Percentiles rank a stretch among this genome's conserved stretches.
phyloP scores from a whole-genome alignment of 2,329 filamentous ascomycete genomes.

The Cadophora luteo-olivacea region DNA sequence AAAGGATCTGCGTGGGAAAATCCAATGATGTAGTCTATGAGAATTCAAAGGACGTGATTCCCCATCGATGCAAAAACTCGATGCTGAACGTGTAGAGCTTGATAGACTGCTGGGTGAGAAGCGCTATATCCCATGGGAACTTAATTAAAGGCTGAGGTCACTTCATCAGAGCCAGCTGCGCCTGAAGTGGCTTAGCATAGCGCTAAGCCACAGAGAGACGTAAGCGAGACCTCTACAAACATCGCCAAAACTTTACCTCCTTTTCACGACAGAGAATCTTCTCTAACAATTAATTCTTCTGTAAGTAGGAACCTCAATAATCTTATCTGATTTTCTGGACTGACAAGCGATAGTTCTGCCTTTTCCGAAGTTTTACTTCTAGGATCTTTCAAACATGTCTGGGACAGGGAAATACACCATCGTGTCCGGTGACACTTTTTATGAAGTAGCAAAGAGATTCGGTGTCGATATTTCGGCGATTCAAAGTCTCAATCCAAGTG shows the following conservation, averaged over 20 bases:
- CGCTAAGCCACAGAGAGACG: background rate
- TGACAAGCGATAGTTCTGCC: background rate
- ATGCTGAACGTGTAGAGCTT: background rate
- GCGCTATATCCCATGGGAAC: too few species aligned
- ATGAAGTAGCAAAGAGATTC: slow-evolving; percentile 9
- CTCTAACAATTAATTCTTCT: background rate
- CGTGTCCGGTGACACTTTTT: slow-evolving; percentile 16
- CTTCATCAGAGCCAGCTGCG: background rate
- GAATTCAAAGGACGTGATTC: too few species aligned
- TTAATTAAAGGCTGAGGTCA: background rate
- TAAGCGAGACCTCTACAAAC: background rate
- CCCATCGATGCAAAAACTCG: too few species aligned
- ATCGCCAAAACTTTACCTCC: background rate
- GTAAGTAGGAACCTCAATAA: background rate
- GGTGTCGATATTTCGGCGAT: background rate
- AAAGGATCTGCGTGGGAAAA: too few species aligned
- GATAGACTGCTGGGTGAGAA: background rate
- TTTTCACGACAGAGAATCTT: background rate
- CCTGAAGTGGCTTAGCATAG: background rate
- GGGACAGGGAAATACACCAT: slow-evolving; percentile 14
- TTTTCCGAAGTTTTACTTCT: background rate
- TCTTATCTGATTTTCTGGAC: background rate
- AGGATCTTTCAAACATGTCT: background rate
- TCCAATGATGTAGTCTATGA: too few species aligned
- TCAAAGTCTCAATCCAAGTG: slow-evolving; percentile 9